Evolutionary conservation across 768 basidiomycete genomes (phyloP), one percentile per base, ranked within the genome.

Genomic region (Lentinula aciculospora): DNA sequence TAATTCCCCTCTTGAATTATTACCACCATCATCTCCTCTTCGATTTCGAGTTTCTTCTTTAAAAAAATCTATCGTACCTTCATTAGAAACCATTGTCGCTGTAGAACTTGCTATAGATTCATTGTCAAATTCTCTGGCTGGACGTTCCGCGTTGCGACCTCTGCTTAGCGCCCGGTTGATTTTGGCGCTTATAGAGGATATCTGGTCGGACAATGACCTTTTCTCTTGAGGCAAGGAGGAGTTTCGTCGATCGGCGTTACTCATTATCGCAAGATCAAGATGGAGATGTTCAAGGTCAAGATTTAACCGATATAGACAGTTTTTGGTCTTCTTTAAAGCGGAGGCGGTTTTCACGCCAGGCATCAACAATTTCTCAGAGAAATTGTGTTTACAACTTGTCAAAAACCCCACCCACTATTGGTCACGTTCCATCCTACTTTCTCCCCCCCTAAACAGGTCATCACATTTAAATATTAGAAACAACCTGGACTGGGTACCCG

Each of bases 301-400:
- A n/a, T n/a, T n/a, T 40, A 34, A 15, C 12, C 32, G 36, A 53
- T 53, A 36, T 39, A 39, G 51, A 34, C 29, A 31, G 19, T 31
- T 31, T 23, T 53, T 27, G 23, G 51, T 8, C 36, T 31, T 31
- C 19, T 36, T 50, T 34, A 50, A 50, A 32, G 7, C 49, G 49
- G 49, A n/a, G n/a, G 32, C 49, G 49, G 49, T 34, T 50, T 21
- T 50, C 29, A 28, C 27, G 47, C 27, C 28, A 48, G 25, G 27
- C 47, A 48, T 48, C 49, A 50, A 50, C 49, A 50, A n/a, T 50
- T 50, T 50, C 49, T 50, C 49, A 50, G 17, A 36, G 32, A 21
- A 50, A 50, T 50, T 50, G 49, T 31, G 49, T 50, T 50, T n/a
- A n/a, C n/a, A n/a, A n/a, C n/a, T n/a, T 21, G 15, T 19, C 29